phyloP scores from a whole-genome alignment of 352 stramenopile species.

The Blastocystis sp. region DNA sequence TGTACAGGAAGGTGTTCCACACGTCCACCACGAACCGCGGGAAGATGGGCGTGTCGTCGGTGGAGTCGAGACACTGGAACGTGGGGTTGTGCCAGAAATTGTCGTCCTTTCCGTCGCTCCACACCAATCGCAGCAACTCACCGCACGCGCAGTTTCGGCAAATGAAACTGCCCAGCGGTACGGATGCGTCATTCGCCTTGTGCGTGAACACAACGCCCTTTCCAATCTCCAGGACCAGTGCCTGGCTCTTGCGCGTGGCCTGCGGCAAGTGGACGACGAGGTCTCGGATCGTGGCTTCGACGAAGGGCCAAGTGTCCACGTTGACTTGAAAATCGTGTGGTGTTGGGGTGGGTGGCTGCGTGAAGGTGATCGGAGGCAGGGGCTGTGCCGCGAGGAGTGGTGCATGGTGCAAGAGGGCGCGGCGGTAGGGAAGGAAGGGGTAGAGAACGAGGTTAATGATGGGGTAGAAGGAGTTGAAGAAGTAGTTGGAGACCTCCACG shows the following conservation, averaged over 20 bases:
- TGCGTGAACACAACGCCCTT: constrained; percentile 24
- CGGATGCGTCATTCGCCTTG: neutral
- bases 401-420: neutral
- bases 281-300: constrained; percentile 10
- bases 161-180: constrained; percentile 30
- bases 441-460: constrained; percentile 14
- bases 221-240: constrained; percentile 6
- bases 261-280: constrained; percentile 15
- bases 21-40: constrained; percentile 37
- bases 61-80: neutral
- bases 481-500: constrained; percentile 46
- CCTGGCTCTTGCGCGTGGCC: neutral
- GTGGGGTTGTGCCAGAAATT: constrained; percentile 6
- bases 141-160: neutral
- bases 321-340: neutral
- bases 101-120: neutral
- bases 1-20: constrained; percentile 4
- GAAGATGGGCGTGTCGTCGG: constrained; percentile 10
- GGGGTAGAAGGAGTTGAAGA: constrained; percentile 60
- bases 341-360: neutral
- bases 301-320: neutral
- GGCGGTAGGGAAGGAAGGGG: neutral
- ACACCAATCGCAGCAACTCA: neutral
- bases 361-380: neutral
- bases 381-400: constrained; percentile 1